Conservation (phyloP, 352 stramenopile genomes). For the Phytophthora citrophthora region DNA sequence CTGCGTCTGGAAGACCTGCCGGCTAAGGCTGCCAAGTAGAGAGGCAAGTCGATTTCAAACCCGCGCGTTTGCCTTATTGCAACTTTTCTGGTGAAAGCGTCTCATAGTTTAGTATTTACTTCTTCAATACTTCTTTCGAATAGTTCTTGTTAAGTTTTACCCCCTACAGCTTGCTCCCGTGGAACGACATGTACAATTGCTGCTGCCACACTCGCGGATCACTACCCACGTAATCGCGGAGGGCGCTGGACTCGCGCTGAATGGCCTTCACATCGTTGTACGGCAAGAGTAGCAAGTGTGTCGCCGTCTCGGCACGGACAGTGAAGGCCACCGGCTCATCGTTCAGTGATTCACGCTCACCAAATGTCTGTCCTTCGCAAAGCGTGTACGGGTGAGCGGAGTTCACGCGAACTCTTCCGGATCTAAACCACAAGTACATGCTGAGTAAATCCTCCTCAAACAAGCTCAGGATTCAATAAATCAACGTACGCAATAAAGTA, state of each 20-base stretch:
- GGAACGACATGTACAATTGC: slow-evolving; percentile 43
- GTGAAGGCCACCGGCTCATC: slow-evolving; percentile 81
- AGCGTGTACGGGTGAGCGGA: slow-evolving; percentile 71
- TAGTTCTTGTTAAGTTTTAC: slow-evolving; percentile 4
- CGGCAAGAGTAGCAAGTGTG: slow-evolving; percentile 71
- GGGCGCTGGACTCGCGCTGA: slow-evolving; percentile 42
- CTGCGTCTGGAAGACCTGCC: slow-evolving; percentile 69
- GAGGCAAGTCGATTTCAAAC: not conserved
- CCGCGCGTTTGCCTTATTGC: not conserved
- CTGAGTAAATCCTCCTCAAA: slow-evolving; percentile 10
- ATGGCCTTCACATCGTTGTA: slow-evolving; percentile 66
- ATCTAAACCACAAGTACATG: slow-evolving; percentile 33
- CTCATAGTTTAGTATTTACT: slow-evolving; percentile 11
- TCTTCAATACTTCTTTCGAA: not conserved
- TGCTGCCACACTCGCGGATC: slow-evolving; percentile 43
- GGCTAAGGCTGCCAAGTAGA: slow-evolving; percentile 43
- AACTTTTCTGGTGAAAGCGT: not conserved
- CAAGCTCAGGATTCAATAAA: not conserved
- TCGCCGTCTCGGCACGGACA: slow-evolving; percentile 51
- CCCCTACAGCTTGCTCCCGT: slow-evolving; percentile 33
- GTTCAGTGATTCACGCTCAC: slow-evolving; percentile 69
- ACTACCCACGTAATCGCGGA: slow-evolving; percentile 36
- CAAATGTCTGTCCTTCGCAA: slow-evolving; percentile 58
- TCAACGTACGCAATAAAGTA: slow-evolving; percentile 80
- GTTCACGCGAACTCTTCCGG: slow-evolving; percentile 67